These are phyloP conservation scores for Aotearoamyces nothofagi DNA, from an alignment of 2,329 filamentous ascomycete genomes.

Conservation along the genomic window DNA sequence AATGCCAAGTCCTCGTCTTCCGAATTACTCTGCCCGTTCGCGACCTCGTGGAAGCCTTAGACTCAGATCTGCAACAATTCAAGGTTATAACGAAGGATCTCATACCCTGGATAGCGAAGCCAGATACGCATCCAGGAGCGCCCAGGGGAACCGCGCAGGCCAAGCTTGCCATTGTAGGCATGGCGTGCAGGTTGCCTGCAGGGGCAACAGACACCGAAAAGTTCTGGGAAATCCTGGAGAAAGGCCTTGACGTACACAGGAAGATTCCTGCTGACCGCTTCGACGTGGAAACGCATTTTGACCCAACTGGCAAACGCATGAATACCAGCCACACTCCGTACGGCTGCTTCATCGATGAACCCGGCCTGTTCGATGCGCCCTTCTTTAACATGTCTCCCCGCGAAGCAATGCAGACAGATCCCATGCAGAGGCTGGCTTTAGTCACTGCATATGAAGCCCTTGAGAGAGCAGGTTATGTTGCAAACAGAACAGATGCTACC, in stretches of 20 bases:
- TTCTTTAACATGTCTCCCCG: conserved; percentile 83
- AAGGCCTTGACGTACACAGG: conserved; percentile 55
- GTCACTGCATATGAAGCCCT: conserved; percentile 69
- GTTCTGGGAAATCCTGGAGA: conserved; percentile 61
- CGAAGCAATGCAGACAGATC: conserved; percentile 67
- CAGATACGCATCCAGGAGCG: conserved; percentile 6
- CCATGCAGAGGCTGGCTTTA: conserved; percentile 64
- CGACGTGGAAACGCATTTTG: conserved; percentile 54
- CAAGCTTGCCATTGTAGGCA: conserved; percentile 72
- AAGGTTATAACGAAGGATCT: conserved; percentile 9
- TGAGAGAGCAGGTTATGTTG: conserved; percentile 64
- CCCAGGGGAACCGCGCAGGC: conserved; percentile 4
- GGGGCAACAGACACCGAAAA: conserved; percentile 51
- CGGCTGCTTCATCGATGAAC: conserved; percentile 57
- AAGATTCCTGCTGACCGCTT: conserved; percentile 52
- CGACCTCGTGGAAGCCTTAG: conserved; percentile 13
- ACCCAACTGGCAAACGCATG: conserved; percentile 55
- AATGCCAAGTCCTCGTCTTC: conserved; percentile 15
- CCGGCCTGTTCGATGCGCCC: conserved; percentile 63
- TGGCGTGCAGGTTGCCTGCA: conserved; percentile 56
- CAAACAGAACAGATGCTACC: conserved; percentile 16
- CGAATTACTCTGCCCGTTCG: conserved; percentile 15
- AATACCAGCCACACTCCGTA: conserved; percentile 67
- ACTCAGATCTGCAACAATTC: conserved; percentile 1
- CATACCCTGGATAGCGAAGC: conserved; percentile 11